phyloP scores from a whole-genome alignment of 306 rosid species.

The Glycine tomentella region DNA sequence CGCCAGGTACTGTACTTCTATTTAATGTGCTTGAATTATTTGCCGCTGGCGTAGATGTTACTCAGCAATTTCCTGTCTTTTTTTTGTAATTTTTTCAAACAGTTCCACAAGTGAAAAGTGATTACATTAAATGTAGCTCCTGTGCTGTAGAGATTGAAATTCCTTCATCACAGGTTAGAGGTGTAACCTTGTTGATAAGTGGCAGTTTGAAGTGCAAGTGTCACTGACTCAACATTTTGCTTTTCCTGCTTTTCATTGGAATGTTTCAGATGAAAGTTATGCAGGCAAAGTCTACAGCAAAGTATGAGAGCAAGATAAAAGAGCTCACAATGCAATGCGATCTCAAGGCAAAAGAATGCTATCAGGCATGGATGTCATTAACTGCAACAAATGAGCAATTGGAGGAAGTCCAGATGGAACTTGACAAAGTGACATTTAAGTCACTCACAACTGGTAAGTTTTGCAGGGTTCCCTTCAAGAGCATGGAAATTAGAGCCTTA shows the following conservation, averaged over 20 bases:
- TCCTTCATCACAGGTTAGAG: constrained; percentile 77
- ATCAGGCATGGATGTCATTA: constrained; percentile 91
- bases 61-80: constrained; percentile 23
- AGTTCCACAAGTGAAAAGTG: constrained; percentile 59
- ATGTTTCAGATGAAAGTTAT: constrained; percentile 68
- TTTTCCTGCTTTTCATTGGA: constrained; percentile 46
- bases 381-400: constrained; percentile 75
- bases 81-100: constrained; percentile 46
- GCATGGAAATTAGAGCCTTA: constrained; percentile 10
- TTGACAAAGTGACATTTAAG: constrained; percentile 75
- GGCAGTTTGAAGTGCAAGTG: constrained; percentile 40
- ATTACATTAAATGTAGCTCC: constrained; percentile 64
- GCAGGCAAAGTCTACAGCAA: constrained; percentile 70
- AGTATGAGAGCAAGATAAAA: constrained; percentile 75
- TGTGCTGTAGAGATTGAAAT: constrained; percentile 71
- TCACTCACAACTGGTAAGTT: constrained; percentile 66
- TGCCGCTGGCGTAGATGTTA: constrained; percentile 18
- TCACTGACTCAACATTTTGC: constrained; percentile 42
- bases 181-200: constrained; percentile 39
- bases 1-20: constrained; percentile 55
- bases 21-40: constrained; percentile 26
- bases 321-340: constrained; percentile 75
- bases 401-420: constrained; percentile 75
- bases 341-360: constrained; percentile 80
- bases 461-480: background rate